Percentiles rank a stretch among this genome's conserved stretches.
Evolutionary conservation across 1,284 basidiomycete species (phyloP).

Genomic region (Microbotryomycetes sp.): DNA sequence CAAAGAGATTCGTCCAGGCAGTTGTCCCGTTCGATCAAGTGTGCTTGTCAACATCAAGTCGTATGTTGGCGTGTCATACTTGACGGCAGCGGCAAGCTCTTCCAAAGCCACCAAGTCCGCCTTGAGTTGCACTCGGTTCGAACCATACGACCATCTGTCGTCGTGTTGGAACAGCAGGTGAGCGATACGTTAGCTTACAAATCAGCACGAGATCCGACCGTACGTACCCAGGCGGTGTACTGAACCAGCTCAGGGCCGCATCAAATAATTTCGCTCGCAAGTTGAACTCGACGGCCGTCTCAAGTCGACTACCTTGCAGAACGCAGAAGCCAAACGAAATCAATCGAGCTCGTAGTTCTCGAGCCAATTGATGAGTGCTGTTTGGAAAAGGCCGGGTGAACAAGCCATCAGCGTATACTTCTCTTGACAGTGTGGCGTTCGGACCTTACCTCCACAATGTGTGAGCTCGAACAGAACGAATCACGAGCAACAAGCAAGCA

Average conservation of each 20-base stretch:
- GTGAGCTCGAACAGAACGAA: slow-evolving; percentile 64
- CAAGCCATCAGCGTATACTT: not conserved
- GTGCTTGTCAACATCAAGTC: slow-evolving; percentile 6
- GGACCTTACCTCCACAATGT: slow-evolving; percentile 64
- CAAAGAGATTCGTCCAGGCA: slow-evolving; percentile 28
- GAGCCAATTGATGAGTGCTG: slow-evolving; percentile 84
- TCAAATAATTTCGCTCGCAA: slow-evolving; percentile 71
- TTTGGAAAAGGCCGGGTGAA: not conserved
- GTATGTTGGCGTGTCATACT: slow-evolving; percentile 34
- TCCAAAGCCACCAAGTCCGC: slow-evolving; percentile 80
- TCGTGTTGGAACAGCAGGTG: too few species aligned
- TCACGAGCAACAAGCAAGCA: slow-evolving; percentile 73
- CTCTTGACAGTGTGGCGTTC: too few species aligned
- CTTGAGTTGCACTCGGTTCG: slow-evolving; percentile 79
- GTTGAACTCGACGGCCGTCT: slow-evolving; percentile 71
- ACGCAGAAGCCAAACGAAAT: slow-evolving; percentile 90
- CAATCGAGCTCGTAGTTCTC: slow-evolving; percentile 83
- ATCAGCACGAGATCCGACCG: too few species aligned
- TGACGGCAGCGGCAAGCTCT: slow-evolving; percentile 46
- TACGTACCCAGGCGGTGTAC: slow-evolving; percentile 73
- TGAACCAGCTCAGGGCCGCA: slow-evolving; percentile 86
- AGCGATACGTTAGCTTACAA: slow-evolving; percentile 4
- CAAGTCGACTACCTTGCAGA: slow-evolving; percentile 78
- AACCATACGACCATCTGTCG: slow-evolving; percentile 84
- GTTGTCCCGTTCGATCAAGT: not conserved